Percentiles rank a stretch among this genome's conserved stretches.
These are phyloP conservation scores for Psidium friedrichsthalianum DNA, from an alignment of 345 rosid genomes.

Conservation along the genomic window DNA sequence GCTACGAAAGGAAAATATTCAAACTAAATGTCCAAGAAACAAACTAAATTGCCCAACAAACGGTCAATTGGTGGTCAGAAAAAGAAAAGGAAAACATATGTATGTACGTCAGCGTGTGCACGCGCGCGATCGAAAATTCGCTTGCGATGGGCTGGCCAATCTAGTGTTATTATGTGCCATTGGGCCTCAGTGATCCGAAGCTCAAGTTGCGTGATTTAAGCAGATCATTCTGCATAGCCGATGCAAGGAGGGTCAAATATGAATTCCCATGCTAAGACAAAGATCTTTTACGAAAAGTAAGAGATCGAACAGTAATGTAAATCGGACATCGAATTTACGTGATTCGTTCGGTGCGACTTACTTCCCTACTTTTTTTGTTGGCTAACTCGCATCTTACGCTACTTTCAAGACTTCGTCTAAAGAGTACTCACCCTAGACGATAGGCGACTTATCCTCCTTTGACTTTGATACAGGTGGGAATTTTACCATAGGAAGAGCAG, in stretches of 20 bases:
- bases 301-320: neutral
- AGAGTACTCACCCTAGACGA: too few species aligned
- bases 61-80: neutral
- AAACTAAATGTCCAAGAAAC: neutral
- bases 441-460: too few species aligned
- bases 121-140: neutral
- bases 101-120: neutral
- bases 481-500: neutral
- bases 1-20: neutral
- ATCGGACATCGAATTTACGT: neutral
- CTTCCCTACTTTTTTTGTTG: neutral
- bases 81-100: neutral
- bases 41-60: neutral
- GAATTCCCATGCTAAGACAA: neutral
- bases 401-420: too few species aligned
- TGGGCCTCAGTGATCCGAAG: neutral
- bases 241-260: neutral
- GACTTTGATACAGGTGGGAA: too few species aligned
- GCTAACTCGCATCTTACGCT: too few species aligned
- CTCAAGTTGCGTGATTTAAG: neutral
- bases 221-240: neutral
- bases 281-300: neutral
- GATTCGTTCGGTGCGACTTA: neutral
- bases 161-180: neutral
- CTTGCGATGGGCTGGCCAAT: neutral